Evolutionary conservation across 768 basidiomycete genomes (phyloP), one percentile per base, ranked within the genome.

Genomic region (Pleurotus citrinopileatus): DNA sequence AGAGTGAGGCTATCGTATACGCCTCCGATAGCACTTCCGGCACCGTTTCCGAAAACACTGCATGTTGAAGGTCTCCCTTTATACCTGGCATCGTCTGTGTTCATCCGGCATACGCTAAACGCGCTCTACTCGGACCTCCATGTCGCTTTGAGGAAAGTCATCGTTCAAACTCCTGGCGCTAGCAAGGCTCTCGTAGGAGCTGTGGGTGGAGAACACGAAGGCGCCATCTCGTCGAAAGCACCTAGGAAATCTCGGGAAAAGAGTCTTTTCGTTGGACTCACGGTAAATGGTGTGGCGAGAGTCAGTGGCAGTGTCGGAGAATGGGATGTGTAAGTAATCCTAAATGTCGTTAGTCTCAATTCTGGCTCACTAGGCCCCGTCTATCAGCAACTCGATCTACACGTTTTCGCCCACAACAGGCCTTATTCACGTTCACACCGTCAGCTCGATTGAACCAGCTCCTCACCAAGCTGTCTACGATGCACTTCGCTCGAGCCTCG

Each of bases 281-380:
- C 66, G 43, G 84, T 89, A 4, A 65, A 68, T 8, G 89, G 90
- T 0, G 73, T 68, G 1, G 78, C 79, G 2, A 77, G 90, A 13
- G 82, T 92, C 28, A 87, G 83, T 51, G 82, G 84, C 13, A 74
- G 76, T 9, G 63, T 56, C 0, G 77, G 77, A n/a, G 80, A 88
- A 64, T 91, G 89, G 89, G 79, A 86, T 57, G 79, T 90, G 87
- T 89, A 63, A 56, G 88, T n/a, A n/a, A n/a, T n/a, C n/a, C n/a
- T n/a, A n/a, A n/a, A n/a, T n/a, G 76, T 54, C 17, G 17, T 55
- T 12, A 52, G 40, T 37, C 12, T 32, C 29, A 42, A 23, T 45
- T 55, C 48, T 9, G 56, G 55, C 25, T 19, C 23, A 23, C 23
- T 27, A 2, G 10, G 22, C 20, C 37, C 12, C 38, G 17, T 28